Evolutionary conservation across 495 filamentous ascomycete genomes (phyloP).

Genomic region (Melanomma pulvis-pyrius): DNA sequence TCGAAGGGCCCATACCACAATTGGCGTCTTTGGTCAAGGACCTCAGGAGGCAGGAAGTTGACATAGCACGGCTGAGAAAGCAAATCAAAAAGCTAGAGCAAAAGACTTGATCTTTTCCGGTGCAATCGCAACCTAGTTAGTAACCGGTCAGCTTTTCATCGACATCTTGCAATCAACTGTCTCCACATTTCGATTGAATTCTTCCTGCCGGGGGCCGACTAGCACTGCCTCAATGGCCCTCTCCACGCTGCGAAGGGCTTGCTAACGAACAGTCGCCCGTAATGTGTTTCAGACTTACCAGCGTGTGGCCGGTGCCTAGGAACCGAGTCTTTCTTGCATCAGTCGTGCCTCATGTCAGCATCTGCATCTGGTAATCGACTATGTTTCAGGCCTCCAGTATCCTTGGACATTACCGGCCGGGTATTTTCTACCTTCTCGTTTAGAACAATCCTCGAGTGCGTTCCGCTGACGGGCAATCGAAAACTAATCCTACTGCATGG

Average conservation of each 20-base stretch:
- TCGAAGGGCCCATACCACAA: conserved; percentile 39
- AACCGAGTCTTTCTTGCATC: conserved; percentile 7
- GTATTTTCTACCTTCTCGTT: neutral
- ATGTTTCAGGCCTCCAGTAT: conserved; percentile 12
- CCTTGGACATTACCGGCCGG: neutral
- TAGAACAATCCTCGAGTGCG: neutral
- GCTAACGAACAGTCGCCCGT: neutral
- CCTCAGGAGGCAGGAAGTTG: conserved; percentile 43
- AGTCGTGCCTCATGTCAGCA: conserved; percentile 9
- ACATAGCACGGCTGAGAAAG: conserved; percentile 43
- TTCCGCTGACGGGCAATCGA: neutral
- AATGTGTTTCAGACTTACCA: neutral
- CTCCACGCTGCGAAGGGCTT: neutral
- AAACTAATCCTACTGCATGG: neutral
- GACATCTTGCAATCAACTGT: neutral
- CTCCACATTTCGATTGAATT: neutral
- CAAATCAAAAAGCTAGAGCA: conserved; percentile 37
- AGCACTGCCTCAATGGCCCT: conserved; percentile 1
- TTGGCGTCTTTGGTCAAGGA: conserved; percentile 36
- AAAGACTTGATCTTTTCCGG: neutral
- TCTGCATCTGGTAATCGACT: neutral
- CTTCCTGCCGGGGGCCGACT: neutral
- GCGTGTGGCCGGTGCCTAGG: neutral
- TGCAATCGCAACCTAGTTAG: neutral
- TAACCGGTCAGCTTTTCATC: neutral